Conservation (phyloP, 805 yeast genomes). For the Metschnikowia vanudenii region DNA sequence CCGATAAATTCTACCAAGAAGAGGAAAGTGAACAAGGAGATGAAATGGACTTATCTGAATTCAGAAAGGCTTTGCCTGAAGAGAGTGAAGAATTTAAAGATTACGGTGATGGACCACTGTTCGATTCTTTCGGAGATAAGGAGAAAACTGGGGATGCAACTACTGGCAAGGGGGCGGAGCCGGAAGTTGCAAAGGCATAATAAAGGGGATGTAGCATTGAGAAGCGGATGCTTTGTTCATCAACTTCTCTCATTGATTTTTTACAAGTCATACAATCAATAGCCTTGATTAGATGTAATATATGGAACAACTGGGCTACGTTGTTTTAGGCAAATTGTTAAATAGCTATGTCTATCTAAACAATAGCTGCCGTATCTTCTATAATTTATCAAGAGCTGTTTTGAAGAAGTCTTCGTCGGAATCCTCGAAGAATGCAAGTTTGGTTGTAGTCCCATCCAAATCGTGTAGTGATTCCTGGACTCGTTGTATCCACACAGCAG, state of each 20-base stretch:
- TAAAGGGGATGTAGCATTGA: constrained; percentile 7
- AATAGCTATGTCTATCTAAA: not conserved
- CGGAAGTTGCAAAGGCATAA: constrained; percentile 4
- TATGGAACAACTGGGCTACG: constrained; percentile 4
- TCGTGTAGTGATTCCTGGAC: constrained; percentile 29
- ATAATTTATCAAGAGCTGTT: constrained; percentile 17
- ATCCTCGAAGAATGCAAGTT: constrained; percentile 33
- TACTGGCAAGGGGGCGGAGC: not conserved
- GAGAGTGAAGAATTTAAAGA: constrained; percentile 54
- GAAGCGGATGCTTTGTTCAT: constrained; percentile 3
- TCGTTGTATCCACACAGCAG: constrained; percentile 39
- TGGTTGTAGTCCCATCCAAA: constrained; percentile 30
- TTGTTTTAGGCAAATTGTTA: not conserved
- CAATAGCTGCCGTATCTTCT: not conserved
- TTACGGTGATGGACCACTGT: constrained; percentile 59
- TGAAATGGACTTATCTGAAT: constrained; percentile 57
- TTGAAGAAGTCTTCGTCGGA: constrained; percentile 35
- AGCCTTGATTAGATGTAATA: constrained; percentile 9
- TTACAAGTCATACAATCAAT: constrained; percentile 3
- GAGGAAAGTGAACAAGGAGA: constrained; percentile 50
- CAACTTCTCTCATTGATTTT: constrained; percentile 9
- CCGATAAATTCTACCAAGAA: constrained; percentile 54
- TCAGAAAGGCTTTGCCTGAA: constrained; percentile 54
- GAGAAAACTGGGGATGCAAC: constrained; percentile 4
- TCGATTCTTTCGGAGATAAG: constrained; percentile 14